These are phyloP conservation scores for Fagopyrum esculentum DNA, from an alignment of 148 eudicot genomes.

Conservation along the genomic window DNA sequence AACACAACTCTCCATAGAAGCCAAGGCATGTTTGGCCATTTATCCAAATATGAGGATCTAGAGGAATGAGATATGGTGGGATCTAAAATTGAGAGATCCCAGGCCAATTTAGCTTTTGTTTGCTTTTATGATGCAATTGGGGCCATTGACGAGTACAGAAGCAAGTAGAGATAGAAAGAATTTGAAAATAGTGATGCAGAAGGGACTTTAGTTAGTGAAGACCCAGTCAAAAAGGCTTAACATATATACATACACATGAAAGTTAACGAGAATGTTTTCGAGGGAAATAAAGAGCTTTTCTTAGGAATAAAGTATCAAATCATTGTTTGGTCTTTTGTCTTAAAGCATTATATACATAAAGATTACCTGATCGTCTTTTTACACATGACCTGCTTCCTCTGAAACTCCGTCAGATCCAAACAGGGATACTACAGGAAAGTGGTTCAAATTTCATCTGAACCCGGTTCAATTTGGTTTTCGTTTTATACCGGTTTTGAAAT, in stretches of 20 bases:
- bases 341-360: not conserved
- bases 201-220: not conserved
- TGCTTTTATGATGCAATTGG: not conserved
- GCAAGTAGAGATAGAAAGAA: not conserved
- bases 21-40: no score
- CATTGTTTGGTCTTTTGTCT: slow-evolving; percentile 13
- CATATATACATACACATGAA: slow-evolving; percentile 11
- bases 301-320: slow-evolving; percentile 3
- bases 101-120: not conserved
- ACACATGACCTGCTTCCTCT: not conserved
- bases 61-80: not conserved
- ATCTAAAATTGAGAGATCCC: slow-evolving; percentile 3
- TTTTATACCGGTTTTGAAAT: no score
- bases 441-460: no score
- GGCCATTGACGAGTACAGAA: not conserved
- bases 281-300: slow-evolving; percentile 6
- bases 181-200: not conserved
- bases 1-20: no score
- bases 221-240: slow-evolving; percentile 15
- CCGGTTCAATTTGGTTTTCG: no score
- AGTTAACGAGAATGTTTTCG: slow-evolving; percentile 12
- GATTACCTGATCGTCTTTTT: slow-evolving; percentile 6
- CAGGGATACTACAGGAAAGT: not conserved
- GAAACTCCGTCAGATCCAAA: not conserved
- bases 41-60: not conserved